These are phyloP conservation scores for Vaccinium darrowii DNA, from an alignment of 148 eudicot species.

Conservation along the genomic window DNA sequence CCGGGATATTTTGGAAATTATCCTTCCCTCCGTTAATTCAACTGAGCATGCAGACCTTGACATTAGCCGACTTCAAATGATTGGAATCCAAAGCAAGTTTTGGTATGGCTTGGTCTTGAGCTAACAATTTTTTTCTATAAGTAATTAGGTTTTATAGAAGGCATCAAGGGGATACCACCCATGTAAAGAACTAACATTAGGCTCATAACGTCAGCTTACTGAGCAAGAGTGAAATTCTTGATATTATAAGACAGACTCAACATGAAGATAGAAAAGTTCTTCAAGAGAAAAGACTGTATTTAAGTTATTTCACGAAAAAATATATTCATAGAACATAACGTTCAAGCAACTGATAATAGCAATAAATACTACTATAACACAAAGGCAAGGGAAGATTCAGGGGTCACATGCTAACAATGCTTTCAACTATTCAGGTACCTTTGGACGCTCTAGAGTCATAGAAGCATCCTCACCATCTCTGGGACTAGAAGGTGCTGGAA, in stretches of 20 bases:
- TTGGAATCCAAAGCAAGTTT: background rate
- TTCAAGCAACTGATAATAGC: background rate
- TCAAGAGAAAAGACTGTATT: background rate
- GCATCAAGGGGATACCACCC: no score
- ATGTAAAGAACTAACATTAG: background rate
- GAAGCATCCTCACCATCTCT: conserved; percentile 84
- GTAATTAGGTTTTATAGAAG: no score
- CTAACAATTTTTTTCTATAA: background rate
- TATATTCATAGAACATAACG: background rate
- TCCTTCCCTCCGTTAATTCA: background rate
- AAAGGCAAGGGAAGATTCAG: conserved; percentile 1
- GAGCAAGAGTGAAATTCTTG: background rate
- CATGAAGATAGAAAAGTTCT: background rate
- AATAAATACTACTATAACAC: background rate
- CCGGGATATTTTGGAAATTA: background rate
- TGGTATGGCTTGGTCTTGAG: background rate
- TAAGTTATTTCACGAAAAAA: background rate
- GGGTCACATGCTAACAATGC: background rate
- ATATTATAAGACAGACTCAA: background rate
- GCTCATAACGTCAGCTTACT: background rate
- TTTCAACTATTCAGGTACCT: conserved; percentile 43
- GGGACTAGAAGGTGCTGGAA: conserved; percentile 82
- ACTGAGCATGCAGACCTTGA: background rate
- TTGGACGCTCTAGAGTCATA: conserved; percentile 60
- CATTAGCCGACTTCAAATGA: background rate